Percentiles rank a stretch among this genome's conserved stretches.
Evolutionary conservation across 495 filamentous ascomycete genomes (phyloP).

Genomic region (Bryoglossum gracile): DNA sequence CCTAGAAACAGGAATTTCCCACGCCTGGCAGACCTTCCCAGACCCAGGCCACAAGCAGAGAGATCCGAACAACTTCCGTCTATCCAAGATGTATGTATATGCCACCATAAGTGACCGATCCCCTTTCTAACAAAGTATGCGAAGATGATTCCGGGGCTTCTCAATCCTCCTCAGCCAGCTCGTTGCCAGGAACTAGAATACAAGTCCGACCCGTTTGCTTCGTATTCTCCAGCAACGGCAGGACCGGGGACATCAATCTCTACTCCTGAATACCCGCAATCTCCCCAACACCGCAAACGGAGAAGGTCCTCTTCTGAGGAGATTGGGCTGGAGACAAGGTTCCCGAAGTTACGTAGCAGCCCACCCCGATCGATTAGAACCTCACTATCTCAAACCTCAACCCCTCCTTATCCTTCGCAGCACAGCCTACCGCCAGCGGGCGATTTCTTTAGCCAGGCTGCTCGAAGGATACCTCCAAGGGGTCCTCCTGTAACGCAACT

Average conservation of each 20-base stretch:
- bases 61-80: conserved; percentile 36
- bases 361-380: too few species aligned
- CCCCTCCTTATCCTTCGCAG: too few species aligned
- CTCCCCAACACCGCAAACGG: conserved; percentile 32
- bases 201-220: conserved; percentile 23
- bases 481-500: too few species aligned
- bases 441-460: too few species aligned
- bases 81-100: conserved; percentile 33
- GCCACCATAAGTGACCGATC: not conserved
- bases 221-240: conserved; percentile 23
- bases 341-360: too few species aligned
- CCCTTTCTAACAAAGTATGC: conserved; percentile 14
- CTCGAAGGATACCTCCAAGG: too few species aligned
- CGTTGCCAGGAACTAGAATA: conserved; percentile 12
- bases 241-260: conserved; percentile 20
- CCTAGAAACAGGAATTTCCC: conserved; percentile 3
- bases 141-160: conserved; percentile 36
- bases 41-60: conserved; percentile 23
- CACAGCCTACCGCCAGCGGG: too few species aligned
- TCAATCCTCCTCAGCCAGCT: conserved; percentile 17
- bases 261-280: conserved; percentile 32
- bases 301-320: conserved; percentile 28
- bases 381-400: too few species aligned
- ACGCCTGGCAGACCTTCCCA: conserved; percentile 4
- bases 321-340: conserved; percentile 24